Conservation (phyloP, 2,329 filamentous ascomycete genomes). For the Rutstroemia sp. region DNA sequence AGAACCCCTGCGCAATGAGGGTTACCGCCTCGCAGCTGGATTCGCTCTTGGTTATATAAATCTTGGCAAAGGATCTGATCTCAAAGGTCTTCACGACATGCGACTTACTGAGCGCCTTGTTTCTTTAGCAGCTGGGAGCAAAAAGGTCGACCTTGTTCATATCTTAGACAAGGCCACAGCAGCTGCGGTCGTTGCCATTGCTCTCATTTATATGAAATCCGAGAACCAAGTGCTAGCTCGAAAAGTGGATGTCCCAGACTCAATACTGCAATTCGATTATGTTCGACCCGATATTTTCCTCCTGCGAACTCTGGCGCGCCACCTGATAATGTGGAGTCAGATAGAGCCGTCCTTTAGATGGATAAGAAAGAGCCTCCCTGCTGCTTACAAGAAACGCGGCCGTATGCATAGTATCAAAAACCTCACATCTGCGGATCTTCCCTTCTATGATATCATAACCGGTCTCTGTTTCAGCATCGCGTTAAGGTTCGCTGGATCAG, state of each 20-base stretch:
- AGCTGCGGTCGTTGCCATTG: conserved; percentile 83
- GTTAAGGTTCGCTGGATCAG: conserved; percentile 67
- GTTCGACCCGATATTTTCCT: conserved; percentile 89
- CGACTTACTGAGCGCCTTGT: conserved; percentile 82
- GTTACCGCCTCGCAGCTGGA: conserved; percentile 90
- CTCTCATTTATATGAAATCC: conserved; percentile 95
- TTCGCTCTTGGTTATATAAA: conserved; percentile 94
- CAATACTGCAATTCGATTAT: conserved; percentile 87
- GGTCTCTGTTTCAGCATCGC: conserved; percentile 79
- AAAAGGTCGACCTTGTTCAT: conserved; percentile 87
- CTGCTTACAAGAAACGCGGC: conserved; percentile 55
- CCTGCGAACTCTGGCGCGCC: conserved; percentile 78
- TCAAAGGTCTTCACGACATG: conserved; percentile 90
- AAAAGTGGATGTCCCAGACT: conserved; percentile 90
- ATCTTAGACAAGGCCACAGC: conserved; percentile 88
- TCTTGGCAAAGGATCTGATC: conserved; percentile 78
- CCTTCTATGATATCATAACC: conserved; percentile 86
- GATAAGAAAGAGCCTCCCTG: conserved; percentile 68
- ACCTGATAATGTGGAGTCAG: conserved; percentile 86
- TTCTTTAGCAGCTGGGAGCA: conserved; percentile 76
- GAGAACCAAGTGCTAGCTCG: conserved; percentile 78
- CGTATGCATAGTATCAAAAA: conserved; percentile 51
- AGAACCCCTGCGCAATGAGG: conserved; percentile 81
- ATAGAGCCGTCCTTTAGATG: conserved; percentile 69
- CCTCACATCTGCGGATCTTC: conserved; percentile 75